These are phyloP conservation scores for Xylaria polymorpha DNA, from an alignment of 2,329 filamentous ascomycete species.

Conservation along the genomic window DNA sequence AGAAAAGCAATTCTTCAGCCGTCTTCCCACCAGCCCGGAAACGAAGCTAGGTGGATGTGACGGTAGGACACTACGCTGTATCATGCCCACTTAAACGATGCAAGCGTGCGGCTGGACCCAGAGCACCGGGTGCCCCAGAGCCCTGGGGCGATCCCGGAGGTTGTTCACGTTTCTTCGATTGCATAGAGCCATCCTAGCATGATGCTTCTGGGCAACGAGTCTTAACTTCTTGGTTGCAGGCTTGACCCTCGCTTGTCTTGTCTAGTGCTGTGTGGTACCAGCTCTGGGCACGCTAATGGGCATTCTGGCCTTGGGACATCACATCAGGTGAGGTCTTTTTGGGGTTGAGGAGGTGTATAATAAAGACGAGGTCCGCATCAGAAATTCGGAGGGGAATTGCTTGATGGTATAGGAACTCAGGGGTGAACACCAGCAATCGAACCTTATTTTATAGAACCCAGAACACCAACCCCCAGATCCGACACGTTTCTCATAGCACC, in stretches of 20 bases:
- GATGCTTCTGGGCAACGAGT: conserved; percentile 21
- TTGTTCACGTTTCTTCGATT: background rate
- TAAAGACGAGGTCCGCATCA: conserved; percentile 20
- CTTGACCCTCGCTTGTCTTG: conserved; percentile 23
- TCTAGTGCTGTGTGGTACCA: conserved; percentile 6
- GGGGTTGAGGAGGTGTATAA: conserved; percentile 21
- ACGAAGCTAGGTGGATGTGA: conserved; percentile 7
- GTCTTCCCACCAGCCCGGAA: conserved; percentile 24
- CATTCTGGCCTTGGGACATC: conserved; percentile 4
- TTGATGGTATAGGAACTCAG: background rate
- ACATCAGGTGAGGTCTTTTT: background rate
- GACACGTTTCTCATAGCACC: background rate
- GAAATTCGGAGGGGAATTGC: background rate
- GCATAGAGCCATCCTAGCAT: conserved; percentile 9
- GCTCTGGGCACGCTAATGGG: conserved; percentile 27
- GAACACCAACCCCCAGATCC: background rate
- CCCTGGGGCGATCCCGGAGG: background rate
- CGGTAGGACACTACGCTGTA: conserved; percentile 2
- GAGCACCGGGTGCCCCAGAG: conserved; percentile 25
- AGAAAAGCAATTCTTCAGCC: conserved; percentile 25
- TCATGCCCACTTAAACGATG: conserved; percentile 15
- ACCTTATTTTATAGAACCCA: conserved; percentile 2
- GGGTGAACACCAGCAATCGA: background rate
- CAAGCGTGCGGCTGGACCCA: conserved; percentile 21
- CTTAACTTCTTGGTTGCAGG: conserved; percentile 28